A percentile compares a stretch with the other conserved stretches of the same genome.
phyloP scores from a whole-genome alignment of 306 rosid species.

The Acmispon strigosus region DNA sequence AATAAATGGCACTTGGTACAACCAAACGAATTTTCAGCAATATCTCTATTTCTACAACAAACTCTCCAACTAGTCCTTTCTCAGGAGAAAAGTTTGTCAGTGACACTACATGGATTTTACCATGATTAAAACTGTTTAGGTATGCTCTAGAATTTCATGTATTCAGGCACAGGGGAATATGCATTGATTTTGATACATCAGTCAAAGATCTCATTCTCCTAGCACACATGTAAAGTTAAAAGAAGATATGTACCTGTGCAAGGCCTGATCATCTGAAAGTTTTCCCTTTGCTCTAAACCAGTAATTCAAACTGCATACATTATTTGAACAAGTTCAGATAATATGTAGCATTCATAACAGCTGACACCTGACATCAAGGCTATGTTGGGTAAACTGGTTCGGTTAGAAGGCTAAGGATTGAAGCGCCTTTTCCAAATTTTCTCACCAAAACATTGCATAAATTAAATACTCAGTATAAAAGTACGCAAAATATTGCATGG shows the following conservation, averaged over 20 bases:
- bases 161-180: background rate
- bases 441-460: background rate
- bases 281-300: constrained; percentile 91
- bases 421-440: background rate
- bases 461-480: background rate
- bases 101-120: background rate
- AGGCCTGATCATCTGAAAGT: constrained; percentile 87
- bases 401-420: background rate
- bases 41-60: constrained; percentile 2
- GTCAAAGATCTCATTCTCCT: background rate
- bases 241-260: constrained; percentile 69
- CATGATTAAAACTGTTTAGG: background rate
- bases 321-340: constrained; percentile 13
- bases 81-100: background rate
- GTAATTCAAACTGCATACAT: constrained; percentile 65
- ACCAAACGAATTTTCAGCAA: background rate
- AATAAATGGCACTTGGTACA: background rate
- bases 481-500: constrained; percentile 13
- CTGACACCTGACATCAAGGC: background rate
- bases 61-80: background rate
- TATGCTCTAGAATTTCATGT: background rate
- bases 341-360: background rate
- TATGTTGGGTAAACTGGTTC: background rate
- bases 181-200: background rate
- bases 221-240: background rate